Conservation (phyloP, 257 asterid genomes). For the Gentiana macrophylla region DNA sequence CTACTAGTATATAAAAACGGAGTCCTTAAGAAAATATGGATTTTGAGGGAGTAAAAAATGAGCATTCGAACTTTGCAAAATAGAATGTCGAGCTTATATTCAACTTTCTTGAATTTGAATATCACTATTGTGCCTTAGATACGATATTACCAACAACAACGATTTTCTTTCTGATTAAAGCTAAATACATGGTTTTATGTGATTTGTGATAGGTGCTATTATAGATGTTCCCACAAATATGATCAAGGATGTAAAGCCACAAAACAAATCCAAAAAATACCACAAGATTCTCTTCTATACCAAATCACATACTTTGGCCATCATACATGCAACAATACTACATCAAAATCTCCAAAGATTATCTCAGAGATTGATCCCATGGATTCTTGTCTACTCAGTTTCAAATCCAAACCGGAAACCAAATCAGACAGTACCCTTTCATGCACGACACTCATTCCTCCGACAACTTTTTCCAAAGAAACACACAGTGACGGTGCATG, state of each 20-base stretch:
- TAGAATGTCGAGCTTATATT: too few relatives aligned
- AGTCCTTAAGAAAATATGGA: too few relatives aligned
- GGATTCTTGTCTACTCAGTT: conserved; percentile 30
- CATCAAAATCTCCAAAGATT: conserved; percentile 8
- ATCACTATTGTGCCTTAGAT: too few relatives aligned
- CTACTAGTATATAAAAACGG: too few relatives aligned
- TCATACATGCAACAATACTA: conserved; percentile 38
- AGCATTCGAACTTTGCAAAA: too few relatives aligned
- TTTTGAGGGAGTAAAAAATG: too few relatives aligned
- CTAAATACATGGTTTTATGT: too few relatives aligned
- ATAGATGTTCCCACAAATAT: conserved; percentile 59
- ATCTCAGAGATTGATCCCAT: conserved; percentile 14
- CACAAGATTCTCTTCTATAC: conserved; percentile 21
- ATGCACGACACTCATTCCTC: too few relatives aligned
- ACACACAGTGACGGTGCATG: conserved; percentile 15
- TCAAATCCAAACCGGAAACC: conserved; percentile 11
- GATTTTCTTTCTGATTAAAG: too few relatives aligned
- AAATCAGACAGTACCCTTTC: not conserved
- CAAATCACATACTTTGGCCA: conserved; percentile 50
- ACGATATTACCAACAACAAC: too few relatives aligned
- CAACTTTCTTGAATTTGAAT: too few relatives aligned
- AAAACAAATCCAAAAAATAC: conserved; percentile 51
- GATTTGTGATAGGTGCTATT: conserved; percentile 43
- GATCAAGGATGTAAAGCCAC: conserved; percentile 55
- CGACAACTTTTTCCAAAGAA: conserved; percentile 1